Evolutionary conservation across 345 rosid genomes (phyloP), one percentile per base, ranked within the genome.

Genomic region (Brassica cretica): DNA sequence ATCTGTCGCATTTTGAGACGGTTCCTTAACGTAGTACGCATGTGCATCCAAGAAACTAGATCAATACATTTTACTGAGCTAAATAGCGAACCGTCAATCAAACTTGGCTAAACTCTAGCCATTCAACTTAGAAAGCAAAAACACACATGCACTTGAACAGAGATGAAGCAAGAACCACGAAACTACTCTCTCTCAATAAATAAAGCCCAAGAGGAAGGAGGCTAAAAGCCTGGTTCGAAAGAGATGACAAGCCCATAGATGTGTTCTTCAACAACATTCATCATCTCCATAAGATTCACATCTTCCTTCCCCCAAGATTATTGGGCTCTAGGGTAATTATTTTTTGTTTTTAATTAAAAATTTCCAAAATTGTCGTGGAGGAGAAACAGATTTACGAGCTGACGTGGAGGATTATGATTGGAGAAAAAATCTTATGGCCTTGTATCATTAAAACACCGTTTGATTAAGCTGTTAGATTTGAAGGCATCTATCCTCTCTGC

Each of bases 381-480:
- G 11, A 56, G 27, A 18, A 56, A 5, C 25, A 6, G 27, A 1
- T 11, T 9, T 59, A 27, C 0, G 32, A 59, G 12, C 32, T 10
- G 61, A 76, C 68, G 79, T 76, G 73, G 73, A 59, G 2, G 61
- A 0, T 8, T 41, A 1, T 29, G 24, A 76, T 44, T 59, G 73
- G 73, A 44, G 21, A 51, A 51, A 41, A 60, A 29, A 18, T 6
- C 15, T 35, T 53, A 46, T 7, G n/a, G 63, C 70, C 30, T 11
- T 11, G 76, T 59, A 12, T 46, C 62, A 27, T 16, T 60, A 51
- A 70, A 44, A 49, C 66, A 44, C 69, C 64, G 70, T 35, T 73
- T 64, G 70, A 73, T 49, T 64, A 64, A 51, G 70, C 35, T 74
- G 14, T 18, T 21, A 29, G 76, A 72, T 6, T 62, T 46, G 69